phyloP scores from a whole-genome alignment of 2,329 filamentous ascomycete species.

The Alternaria panax region DNA sequence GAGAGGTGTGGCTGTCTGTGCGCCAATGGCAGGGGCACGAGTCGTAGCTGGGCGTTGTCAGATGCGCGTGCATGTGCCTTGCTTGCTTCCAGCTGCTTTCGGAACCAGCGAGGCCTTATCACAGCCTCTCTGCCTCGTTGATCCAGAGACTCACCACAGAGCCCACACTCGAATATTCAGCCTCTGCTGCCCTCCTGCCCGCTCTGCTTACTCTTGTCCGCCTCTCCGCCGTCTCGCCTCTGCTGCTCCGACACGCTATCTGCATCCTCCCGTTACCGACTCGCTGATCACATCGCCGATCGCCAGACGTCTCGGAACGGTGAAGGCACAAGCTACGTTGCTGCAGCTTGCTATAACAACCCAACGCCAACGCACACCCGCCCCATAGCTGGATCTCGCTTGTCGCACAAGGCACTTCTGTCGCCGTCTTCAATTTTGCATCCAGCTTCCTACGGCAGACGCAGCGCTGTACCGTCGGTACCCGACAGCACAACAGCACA shows the following conservation, averaged over 20 bases:
- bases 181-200: background rate
- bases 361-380: constrained; percentile 24
- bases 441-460: constrained; percentile 5
- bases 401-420: constrained; percentile 29
- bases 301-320: constrained; percentile 34
- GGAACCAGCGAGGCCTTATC: constrained; percentile 26
- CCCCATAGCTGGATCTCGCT: constrained; percentile 24
- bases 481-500: constrained; percentile 7
- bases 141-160: constrained; percentile 8
- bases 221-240: background rate
- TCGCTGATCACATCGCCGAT: constrained; percentile 48
- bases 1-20: constrained; percentile 13
- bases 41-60: constrained; percentile 23
- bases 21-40: constrained; percentile 28
- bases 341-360: constrained; percentile 43
- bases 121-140: constrained; percentile 9
- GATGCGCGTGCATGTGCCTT: constrained; percentile 26
- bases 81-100: constrained; percentile 28
- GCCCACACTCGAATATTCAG: constrained; percentile 14
- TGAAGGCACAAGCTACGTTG: constrained; percentile 35
- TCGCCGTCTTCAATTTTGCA: constrained; percentile 25
- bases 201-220: constrained; percentile 1
- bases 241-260: constrained; percentile 16
- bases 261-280: constrained; percentile 28
- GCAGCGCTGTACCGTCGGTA: background rate